Conservation (phyloP, 2,329 filamentous ascomycete species). For the Camptophora hylomeconis region DNA sequence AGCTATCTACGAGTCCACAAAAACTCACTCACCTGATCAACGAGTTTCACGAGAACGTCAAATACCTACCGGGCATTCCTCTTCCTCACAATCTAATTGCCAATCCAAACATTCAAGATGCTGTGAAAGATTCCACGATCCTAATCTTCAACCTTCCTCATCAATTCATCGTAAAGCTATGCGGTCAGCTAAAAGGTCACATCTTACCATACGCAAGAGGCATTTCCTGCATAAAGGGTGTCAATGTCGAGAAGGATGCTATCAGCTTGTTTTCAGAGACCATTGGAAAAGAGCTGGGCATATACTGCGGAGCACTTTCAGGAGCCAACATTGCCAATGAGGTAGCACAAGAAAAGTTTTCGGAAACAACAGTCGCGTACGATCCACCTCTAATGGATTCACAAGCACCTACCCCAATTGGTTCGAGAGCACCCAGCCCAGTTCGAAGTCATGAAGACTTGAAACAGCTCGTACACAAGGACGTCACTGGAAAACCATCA, state of each 20-base stretch:
- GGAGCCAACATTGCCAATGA: conserved; percentile 95
- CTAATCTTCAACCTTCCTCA: conserved; percentile 94
- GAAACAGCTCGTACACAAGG: conserved; percentile 48
- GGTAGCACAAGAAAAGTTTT: conserved; percentile 91
- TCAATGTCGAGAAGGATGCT: conserved; percentile 76
- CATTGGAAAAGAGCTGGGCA: conserved; percentile 79
- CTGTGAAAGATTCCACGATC: conserved; percentile 73
- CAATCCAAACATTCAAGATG: conserved; percentile 65
- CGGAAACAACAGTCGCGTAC: conserved; percentile 92
- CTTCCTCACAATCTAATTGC: conserved; percentile 73
- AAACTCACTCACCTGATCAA: conserved; percentile 92
- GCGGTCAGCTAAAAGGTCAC: conserved; percentile 70
- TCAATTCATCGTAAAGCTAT: conserved; percentile 84
- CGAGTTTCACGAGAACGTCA: conserved; percentile 85
- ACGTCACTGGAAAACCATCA: conserved; percentile 53
- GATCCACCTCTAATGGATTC: conserved; percentile 84
- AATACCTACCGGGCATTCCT: conserved; percentile 82
- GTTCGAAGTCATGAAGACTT: conserved; percentile 37
- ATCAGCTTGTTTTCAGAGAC: conserved; percentile 87
- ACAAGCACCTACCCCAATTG: conserved; percentile 51
- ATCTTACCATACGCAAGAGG: conserved; percentile 85
- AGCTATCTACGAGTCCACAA: conserved; percentile 52
- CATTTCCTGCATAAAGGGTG: conserved; percentile 96
- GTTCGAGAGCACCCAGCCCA: conserved; percentile 39
- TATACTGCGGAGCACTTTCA: conserved; percentile 91